Conservation (phyloP, 108 stramenopile genomes). For the Parietichytrium sp. region DNA sequence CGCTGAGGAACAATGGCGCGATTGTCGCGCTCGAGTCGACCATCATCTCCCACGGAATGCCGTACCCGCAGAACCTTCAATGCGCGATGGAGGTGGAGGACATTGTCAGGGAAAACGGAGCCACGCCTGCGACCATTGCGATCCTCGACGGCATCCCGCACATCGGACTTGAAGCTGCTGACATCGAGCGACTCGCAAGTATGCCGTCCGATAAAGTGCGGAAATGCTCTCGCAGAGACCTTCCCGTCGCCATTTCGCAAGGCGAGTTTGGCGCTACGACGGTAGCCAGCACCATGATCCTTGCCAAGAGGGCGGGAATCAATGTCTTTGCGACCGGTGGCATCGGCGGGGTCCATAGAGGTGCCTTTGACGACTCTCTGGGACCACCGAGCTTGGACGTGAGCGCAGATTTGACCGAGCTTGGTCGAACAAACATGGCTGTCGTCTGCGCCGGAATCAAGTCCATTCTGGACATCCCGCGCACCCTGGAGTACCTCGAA, state of each 20-base stretch:
- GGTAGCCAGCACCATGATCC: slow-evolving; percentile 84
- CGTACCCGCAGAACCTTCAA: slow-evolving; percentile 89
- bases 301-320: slow-evolving; percentile 83
- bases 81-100: slow-evolving; percentile 61
- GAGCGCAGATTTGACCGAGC: slow-evolving; percentile 87
- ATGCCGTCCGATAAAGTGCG: slow-evolving; percentile 57
- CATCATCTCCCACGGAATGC: slow-evolving; percentile 98
- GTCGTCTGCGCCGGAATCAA: slow-evolving; percentile 97
- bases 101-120: slow-evolving; percentile 59
- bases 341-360: slow-evolving; percentile 70
- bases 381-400: slow-evolving; percentile 50
- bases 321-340: slow-evolving; percentile 62
- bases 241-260: slow-evolving; percentile 66
- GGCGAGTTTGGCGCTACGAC: slow-evolving; percentile 76
- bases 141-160: slow-evolving; percentile 72
- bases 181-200: slow-evolving; percentile 77
- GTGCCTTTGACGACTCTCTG: slow-evolving; percentile 12
- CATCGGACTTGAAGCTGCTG: slow-evolving; percentile 75
- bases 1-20: slow-evolving; percentile 43
- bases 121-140: slow-evolving; percentile 87
- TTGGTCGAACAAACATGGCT: slow-evolving; percentile 79
- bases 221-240: slow-evolving; percentile 87
- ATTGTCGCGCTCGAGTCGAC: slow-evolving; percentile 91
- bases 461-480: slow-evolving; percentile 84
- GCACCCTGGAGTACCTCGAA: slow-evolving; percentile 94